These are phyloP conservation scores for Starmera quercuum DNA, from an alignment of 805 yeast genomes.

Conservation along the genomic window DNA sequence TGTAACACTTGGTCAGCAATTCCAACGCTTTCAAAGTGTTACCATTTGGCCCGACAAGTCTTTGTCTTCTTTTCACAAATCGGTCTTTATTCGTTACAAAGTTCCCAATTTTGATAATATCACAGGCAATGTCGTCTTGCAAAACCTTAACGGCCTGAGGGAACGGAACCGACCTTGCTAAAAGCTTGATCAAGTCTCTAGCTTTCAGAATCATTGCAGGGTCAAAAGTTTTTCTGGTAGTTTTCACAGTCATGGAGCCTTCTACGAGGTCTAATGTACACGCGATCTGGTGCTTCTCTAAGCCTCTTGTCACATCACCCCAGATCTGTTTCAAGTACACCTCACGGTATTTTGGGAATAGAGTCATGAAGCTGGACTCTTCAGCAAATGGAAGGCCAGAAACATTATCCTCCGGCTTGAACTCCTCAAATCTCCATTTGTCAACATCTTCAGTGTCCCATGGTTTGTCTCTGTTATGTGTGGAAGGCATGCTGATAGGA, in stretches of 20 bases:
- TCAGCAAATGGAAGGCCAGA: constrained; percentile 89
- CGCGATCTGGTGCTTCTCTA: constrained; percentile 68
- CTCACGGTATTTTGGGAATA: constrained; percentile 96
- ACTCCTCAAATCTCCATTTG: constrained; percentile 86
- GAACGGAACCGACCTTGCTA: constrained; percentile 94
- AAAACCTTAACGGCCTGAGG: constrained; percentile 92
- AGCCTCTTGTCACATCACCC: constrained; percentile 83
- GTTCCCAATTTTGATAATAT: constrained; percentile 90
- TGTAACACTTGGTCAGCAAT: constrained; percentile 89
- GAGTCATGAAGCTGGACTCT: constrained; percentile 89
- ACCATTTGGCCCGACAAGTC: constrained; percentile 95
- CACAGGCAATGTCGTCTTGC: constrained; percentile 92
- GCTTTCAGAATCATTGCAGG: constrained; percentile 93
- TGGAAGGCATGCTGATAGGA: constrained; percentile 61
- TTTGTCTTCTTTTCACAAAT: constrained; percentile 90
- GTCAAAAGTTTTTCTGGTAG: constrained; percentile 92
- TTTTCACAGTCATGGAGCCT: constrained; percentile 95
- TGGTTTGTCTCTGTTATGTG: constrained; percentile 91
- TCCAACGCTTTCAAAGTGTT: constrained; percentile 94
- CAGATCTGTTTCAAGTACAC: constrained; percentile 80
- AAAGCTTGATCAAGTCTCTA: constrained; percentile 84
- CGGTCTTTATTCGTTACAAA: constrained; percentile 86
- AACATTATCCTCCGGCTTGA: constrained; percentile 81
- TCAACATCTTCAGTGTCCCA: constrained; percentile 96
- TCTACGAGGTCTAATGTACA: constrained; percentile 87